Conservation (phyloP, 2,329 filamentous ascomycete species). For the Trichophyton benhamiae region DNA sequence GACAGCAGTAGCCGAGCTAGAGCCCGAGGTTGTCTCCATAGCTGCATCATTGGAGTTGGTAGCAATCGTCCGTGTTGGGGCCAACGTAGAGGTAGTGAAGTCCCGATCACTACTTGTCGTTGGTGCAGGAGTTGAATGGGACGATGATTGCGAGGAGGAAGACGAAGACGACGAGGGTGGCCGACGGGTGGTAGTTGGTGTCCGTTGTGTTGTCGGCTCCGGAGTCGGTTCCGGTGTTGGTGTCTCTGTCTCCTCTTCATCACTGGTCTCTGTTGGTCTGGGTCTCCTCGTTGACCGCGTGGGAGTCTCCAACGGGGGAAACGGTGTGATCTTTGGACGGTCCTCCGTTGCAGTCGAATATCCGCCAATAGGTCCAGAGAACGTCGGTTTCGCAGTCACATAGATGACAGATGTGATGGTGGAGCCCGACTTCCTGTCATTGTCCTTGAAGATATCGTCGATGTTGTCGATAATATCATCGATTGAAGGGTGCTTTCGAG, state of each 20-base stretch:
- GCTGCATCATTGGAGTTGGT: slow-evolving; percentile 9
- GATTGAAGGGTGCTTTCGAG: slow-evolving; percentile 4
- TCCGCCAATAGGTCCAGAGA: slow-evolving; percentile 39
- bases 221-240: slow-evolving; percentile 9
- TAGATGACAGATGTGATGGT: slow-evolving; percentile 31
- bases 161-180: slow-evolving; percentile 5
- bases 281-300: slow-evolving; percentile 3
- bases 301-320: slow-evolving; percentile 19
- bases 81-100: slow-evolving; percentile 5
- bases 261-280: slow-evolving; percentile 7
- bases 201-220: slow-evolving; percentile 7
- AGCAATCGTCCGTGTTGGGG: slow-evolving; percentile 4
- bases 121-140: slow-evolving; percentile 7
- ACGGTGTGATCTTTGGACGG: slow-evolving; percentile 15
- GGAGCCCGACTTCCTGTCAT: neutral
- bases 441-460: neutral
- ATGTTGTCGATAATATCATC: slow-evolving; percentile 5
- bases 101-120: neutral
- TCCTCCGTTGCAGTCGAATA: slow-evolving; percentile 30
- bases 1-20: slow-evolving; percentile 18
- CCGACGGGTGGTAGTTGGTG: neutral
- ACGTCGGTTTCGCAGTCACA: slow-evolving; percentile 42
- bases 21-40: slow-evolving; percentile 9
- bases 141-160: slow-evolving; percentile 7
- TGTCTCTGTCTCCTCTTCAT: slow-evolving; percentile 3